Percentiles rank a stretch among this genome's conserved stretches.
These are phyloP conservation scores for Giardia duodenalis DNA, from an alignment of 208 protist genomes.

Conservation along the genomic window DNA sequence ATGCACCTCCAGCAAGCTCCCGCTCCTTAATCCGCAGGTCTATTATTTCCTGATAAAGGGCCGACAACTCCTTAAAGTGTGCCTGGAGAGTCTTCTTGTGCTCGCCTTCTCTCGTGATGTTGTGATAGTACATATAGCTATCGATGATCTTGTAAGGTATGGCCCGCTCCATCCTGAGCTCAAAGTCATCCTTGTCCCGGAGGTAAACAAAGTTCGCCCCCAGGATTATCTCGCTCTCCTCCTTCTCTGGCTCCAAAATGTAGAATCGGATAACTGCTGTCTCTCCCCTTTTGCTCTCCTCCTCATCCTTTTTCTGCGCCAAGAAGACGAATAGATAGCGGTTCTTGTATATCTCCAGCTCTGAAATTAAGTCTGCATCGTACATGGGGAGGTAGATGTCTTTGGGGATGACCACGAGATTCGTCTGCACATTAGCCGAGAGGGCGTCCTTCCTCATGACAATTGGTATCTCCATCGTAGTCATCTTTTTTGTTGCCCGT, in stretches of 20 bases:
- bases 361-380: not conserved
- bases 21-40: not conserved
- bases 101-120: not conserved
- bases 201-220: not conserved
- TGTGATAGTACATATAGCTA: not conserved
- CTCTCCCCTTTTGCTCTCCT: not conserved
- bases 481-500: not conserved
- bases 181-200: not conserved
- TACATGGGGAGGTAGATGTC: not conserved
- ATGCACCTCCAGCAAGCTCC: too few species aligned
- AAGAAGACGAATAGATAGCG: constrained; percentile 1
- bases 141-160: not conserved
- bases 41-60: not conserved
- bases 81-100: not conserved
- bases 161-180: not conserved
- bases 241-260: not conserved
- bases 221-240: not conserved
- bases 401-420: not conserved
- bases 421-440: not conserved
- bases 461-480: constrained; percentile 2
- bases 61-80: not conserved
- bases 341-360: not conserved
- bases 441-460: not conserved
- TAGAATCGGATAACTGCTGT: not conserved
- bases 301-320: not conserved